Conservation (phyloP, 2,329 filamentous ascomycete genomes). For the Xylaria sp. region DNA sequence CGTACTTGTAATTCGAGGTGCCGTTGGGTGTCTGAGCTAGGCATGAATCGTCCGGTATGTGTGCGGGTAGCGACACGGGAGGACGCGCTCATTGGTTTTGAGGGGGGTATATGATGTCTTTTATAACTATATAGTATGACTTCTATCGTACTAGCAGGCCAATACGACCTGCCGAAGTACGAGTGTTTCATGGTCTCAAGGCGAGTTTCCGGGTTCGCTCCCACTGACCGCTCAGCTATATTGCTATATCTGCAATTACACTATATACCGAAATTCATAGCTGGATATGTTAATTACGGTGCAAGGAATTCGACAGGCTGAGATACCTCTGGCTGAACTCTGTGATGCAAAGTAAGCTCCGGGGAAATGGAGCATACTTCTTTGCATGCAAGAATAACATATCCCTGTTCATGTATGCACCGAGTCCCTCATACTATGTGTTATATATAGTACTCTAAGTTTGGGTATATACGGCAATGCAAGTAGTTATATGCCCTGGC, state of each 20-base stretch:
- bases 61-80: constrained; percentile 26
- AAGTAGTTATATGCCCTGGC: not conserved
- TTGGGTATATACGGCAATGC: not conserved
- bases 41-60: constrained; percentile 4
- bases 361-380: constrained; percentile 1
- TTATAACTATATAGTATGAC: constrained; percentile 32
- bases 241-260: not conserved
- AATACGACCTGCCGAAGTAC: constrained; percentile 16
- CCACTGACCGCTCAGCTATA: constrained; percentile 21
- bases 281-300: not conserved
- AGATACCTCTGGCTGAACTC: not conserved
- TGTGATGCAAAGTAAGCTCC: not conserved
- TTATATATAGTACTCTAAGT: not conserved
- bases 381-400: not conserved
- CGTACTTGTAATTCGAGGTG: constrained; percentile 5
- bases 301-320: constrained; percentile 1
- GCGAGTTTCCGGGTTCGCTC: constrained; percentile 17
- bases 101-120: constrained; percentile 27
- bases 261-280: constrained; percentile 4
- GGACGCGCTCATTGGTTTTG: constrained; percentile 18
- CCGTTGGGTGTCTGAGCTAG: constrained; percentile 22
- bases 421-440: not conserved
- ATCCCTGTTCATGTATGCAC: not conserved
- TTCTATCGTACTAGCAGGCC: constrained; percentile 14
- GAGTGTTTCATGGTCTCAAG: constrained; percentile 10